Evolutionary conservation across 73 alveolate genomes (phyloP), one percentile per base, ranked within the genome.

Genomic region (Blepharisma japonicum): DNA sequence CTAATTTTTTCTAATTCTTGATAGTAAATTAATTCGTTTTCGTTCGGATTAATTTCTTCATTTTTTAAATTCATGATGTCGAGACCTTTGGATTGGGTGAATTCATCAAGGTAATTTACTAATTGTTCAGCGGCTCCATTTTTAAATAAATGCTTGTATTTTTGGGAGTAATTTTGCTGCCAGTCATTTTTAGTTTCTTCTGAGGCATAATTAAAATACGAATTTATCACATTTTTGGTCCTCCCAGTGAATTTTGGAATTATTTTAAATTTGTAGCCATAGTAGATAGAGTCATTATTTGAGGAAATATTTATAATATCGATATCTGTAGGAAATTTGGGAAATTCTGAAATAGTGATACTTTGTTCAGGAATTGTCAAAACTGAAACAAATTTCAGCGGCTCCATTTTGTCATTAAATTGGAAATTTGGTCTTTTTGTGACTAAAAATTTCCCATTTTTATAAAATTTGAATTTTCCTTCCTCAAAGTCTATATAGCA

Each of bases 201-300:
- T 6, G 80, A 6, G n/a, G 80, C 77, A 55, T 68, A 68, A 18
- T n/a, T 25, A 8, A 25, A 9, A 8, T 14, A 14, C 0, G 74
- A n/a, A 8, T 61, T 25, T 20, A 25, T 61, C 38, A 61, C 47
- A 2, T 61, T 39, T 49, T 71, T 74, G 61, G 77, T 89, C 79
- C 94, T 83, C 7, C 94, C 91, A 78, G 77, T 87, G 25, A 68
- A 87, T 23, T 83, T 82, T 45, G 82, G 68, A 7, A 91, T 78
- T 45, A 83, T 71, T 42, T 81, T 47, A 78, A 68, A 87, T 83
- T 87, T 87, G 77, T 87, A 87, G 61, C 94, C 94, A 76, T 82
- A 87, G 6, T 85, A 83, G 4, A 7, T 18, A 14, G 81, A 70
- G 2, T 18, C 11, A 2, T 70, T n/a, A 1, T n/a, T 3, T 8